phyloP scores from a whole-genome alignment of 768 basidiomycete genomes.

The Kwoniella mangroviensis region DNA sequence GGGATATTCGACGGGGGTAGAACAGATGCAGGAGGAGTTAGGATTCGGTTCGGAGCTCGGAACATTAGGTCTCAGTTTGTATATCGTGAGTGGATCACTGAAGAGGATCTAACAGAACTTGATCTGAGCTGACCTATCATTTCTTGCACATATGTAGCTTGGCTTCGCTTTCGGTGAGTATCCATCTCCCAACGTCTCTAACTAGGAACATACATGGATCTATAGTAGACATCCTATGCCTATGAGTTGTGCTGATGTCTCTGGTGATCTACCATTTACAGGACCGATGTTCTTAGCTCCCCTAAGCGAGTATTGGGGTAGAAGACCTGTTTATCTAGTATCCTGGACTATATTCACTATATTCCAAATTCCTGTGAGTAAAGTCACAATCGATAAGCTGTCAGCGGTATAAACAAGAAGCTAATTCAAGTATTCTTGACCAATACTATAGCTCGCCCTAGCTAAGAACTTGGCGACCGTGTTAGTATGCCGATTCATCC shows the following conservation, averaged over 20 bases:
- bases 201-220: no score
- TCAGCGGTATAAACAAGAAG: no score
- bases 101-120: neutral
- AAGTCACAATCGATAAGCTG: no score
- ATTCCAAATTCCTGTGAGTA: slow-evolving; percentile 41
- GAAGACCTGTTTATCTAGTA: slow-evolving; percentile 43
- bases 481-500: slow-evolving; percentile 41
- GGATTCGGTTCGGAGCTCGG: slow-evolving; percentile 36
- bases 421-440: no score
- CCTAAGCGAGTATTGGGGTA: slow-evolving; percentile 28
- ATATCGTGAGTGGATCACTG: slow-evolving; percentile 19
- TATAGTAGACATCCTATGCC: slow-evolving; percentile 1
- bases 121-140: neutral
- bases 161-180: slow-evolving; percentile 35
- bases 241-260: neutral
- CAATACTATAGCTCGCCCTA: slow-evolving; percentile 25
- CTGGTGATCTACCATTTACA: neutral
- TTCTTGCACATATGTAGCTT: slow-evolving; percentile 12
- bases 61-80: slow-evolving; percentile 37
- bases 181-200: no score
- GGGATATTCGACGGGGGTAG: slow-evolving; percentile 39
- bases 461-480: slow-evolving; percentile 39
- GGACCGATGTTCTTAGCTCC: slow-evolving; percentile 44
- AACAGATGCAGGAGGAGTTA: slow-evolving; percentile 39
- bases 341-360: slow-evolving; percentile 42